phyloP scores from a whole-genome alignment of 2,329 filamentous ascomycete genomes.

The Fusarium pilosicola region DNA sequence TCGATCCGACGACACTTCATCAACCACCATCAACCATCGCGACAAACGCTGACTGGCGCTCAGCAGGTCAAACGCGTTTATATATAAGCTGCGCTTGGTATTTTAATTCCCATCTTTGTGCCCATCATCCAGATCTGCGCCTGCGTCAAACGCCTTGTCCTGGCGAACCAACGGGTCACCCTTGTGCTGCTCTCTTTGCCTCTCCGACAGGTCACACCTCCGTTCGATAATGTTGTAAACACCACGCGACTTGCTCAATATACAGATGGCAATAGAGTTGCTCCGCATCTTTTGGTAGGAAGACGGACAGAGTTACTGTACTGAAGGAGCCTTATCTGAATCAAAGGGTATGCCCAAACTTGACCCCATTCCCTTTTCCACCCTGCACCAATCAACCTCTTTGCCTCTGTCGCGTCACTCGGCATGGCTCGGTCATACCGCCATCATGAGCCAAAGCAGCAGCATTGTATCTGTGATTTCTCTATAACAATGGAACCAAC shows the following conservation, averaged over 20 bases:
- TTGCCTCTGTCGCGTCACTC: slow-evolving; percentile 40
- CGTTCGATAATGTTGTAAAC: slow-evolving; percentile 50
- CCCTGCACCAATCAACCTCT: slow-evolving; percentile 27
- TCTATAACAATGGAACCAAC: slow-evolving; percentile 43
- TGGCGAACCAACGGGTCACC: slow-evolving; percentile 29
- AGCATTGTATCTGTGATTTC: slow-evolving; percentile 47
- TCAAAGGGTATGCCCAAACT: slow-evolving; percentile 50
- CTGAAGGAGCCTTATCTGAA: slow-evolving; percentile 34
- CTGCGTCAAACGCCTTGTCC: slow-evolving; percentile 17
- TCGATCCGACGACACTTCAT: slow-evolving; percentile 45
- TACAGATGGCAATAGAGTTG: slow-evolving; percentile 42
- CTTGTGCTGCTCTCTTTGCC: slow-evolving; percentile 36
- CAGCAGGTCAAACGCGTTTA: slow-evolving; percentile 37
- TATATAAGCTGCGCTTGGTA: slow-evolving; percentile 32
- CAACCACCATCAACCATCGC: slow-evolving; percentile 46
- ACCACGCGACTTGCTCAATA: slow-evolving; percentile 42
- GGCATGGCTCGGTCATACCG: slow-evolving; percentile 10
- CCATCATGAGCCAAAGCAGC: slow-evolving; percentile 43
- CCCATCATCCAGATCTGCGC: slow-evolving; percentile 26
- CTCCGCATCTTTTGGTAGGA: slow-evolving; percentile 38
- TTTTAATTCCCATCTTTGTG: slow-evolving; percentile 27
- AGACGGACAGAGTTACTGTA: slow-evolving; percentile 37
- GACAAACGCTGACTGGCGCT: slow-evolving; percentile 39
- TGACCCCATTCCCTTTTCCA: slow-evolving; percentile 36
- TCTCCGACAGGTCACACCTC: slow-evolving; percentile 41